These are phyloP conservation scores for Chlorella sp. DNA, from an alignment of 139 green algal genomes.

Conservation along the genomic window DNA sequence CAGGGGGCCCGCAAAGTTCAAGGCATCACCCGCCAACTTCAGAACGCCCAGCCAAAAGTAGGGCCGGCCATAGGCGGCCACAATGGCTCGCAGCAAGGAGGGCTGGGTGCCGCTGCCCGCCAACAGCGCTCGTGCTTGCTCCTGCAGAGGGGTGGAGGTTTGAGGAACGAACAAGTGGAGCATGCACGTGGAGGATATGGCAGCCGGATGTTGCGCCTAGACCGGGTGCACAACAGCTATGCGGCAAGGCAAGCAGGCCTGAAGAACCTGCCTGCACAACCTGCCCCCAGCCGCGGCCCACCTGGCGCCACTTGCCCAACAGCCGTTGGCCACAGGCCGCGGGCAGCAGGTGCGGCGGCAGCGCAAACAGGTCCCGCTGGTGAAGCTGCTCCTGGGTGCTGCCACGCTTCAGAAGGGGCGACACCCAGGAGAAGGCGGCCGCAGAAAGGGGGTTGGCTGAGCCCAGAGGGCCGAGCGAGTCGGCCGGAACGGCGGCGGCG, in stretches of 20 bases:
- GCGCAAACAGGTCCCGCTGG: slow-evolving; percentile 53
- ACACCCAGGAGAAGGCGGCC: slow-evolving; percentile 61
- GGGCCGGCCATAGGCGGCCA: slow-evolving; percentile 40
- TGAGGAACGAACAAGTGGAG: background rate
- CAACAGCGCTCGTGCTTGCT: slow-evolving; percentile 6
- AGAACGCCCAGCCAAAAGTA: slow-evolving; percentile 61
- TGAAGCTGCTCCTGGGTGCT: slow-evolving; percentile 51
- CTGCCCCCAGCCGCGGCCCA: background rate
- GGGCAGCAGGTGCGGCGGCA: slow-evolving; percentile 49
- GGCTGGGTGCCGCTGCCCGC: background rate
- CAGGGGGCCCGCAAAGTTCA: slow-evolving; percentile 75
- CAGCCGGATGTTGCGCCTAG: too few species aligned
- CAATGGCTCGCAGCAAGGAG: slow-evolving; percentile 62
- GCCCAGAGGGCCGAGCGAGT: background rate
- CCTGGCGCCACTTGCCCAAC: slow-evolving; percentile 59
- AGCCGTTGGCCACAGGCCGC: slow-evolving; percentile 45
- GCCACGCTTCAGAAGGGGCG: slow-evolving; percentile 50
- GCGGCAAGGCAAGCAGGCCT: too few species aligned
- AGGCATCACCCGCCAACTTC: slow-evolving; percentile 70
- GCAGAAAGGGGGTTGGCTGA: background rate
- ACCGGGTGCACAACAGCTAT: background rate
- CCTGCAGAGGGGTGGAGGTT: background rate
- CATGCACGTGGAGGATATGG: background rate
- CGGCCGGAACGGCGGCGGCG: background rate
- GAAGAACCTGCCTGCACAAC: too few species aligned